phyloP scores from a whole-genome alignment of 176 grass and related monocot genomes.

The Carex myosuroides region DNA sequence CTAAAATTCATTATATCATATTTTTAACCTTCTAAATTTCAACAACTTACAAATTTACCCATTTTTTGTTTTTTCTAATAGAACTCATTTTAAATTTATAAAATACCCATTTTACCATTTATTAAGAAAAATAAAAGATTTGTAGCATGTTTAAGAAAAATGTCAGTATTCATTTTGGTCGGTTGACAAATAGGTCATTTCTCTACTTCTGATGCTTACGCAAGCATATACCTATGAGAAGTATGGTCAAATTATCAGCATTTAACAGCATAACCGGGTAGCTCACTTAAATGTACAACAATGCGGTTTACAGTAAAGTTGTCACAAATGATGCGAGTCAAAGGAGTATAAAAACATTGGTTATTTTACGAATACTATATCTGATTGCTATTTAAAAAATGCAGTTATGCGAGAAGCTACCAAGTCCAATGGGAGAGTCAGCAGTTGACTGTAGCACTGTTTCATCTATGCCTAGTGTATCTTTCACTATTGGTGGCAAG shows the following conservation, averaged over 20 bases:
- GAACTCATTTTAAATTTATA: too few species aligned
- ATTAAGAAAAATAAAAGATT: too few species aligned
- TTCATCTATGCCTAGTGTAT: conserved; percentile 58
- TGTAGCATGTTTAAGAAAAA: too few species aligned
- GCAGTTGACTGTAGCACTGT: conserved; percentile 50
- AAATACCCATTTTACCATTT: too few species aligned
- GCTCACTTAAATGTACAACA: background rate
- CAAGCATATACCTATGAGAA: conserved; percentile 4
- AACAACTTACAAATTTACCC: too few species aligned
- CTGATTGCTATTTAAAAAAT: conserved; percentile 11
- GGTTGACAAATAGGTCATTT: too few species aligned
- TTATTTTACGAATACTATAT: background rate
- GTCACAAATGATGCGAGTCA: conserved; percentile 20
- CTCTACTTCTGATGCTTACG: too few species aligned
- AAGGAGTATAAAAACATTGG: background rate
- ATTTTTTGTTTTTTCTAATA: too few species aligned
- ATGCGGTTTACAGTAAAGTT: conserved; percentile 11
- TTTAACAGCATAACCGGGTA: conserved; percentile 27
- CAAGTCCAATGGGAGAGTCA: conserved; percentile 81
- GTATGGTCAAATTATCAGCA: conserved; percentile 43
- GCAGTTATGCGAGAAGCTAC: conserved; percentile 70
- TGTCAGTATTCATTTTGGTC: too few species aligned
- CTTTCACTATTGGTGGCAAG: conserved; percentile 74
- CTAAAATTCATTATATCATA: too few species aligned
- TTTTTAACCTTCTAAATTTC: too few species aligned